Base-by-base conservation (phyloP, 352 stramenopile genomes). In the Peronospora farinosa region DNA sequence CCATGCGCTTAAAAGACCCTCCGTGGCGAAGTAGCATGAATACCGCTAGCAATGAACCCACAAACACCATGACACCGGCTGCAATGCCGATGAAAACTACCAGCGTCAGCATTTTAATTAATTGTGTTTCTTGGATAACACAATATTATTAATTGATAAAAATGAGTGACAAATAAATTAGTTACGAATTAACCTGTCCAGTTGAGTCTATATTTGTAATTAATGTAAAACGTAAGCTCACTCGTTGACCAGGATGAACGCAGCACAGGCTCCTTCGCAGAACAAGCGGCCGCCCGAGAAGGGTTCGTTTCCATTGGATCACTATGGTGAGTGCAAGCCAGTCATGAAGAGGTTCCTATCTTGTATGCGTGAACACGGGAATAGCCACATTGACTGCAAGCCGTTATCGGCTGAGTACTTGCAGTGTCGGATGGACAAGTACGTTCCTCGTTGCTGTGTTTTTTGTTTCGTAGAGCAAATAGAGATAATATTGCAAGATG, bases 351-450 rank as follows among this genome's bases (percentile, higher is more conserved):
- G 74, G 12, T 95, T 95, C 56, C 63, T 96, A n/a, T 56, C 40
- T 15, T 96, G 86, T 65, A 78, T 96, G 55, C 80, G 81, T 25
- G 68, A 88, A 47, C 66, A 95, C 46, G 54, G 80, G 16, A 83
- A 74, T 54, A 86, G 69, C 44, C 86, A 96, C 69, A 92, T 95
- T 51, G 77, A 92, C 33, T 96, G 86, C 83, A 94, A 95, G 67
- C 69, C 85, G 49, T 63, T 95, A 27, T 92, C 85, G 41, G 88
- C 90, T 60, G 53, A 65, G 8, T 96, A 96, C 30, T 64, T 95
- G 13, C 60, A 91, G 54, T 96, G 86, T 67, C 82, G 86, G 47
- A 96, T 96, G 77, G 76, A 95, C 30, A 92, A 87, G 83, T 95
- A 40, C 50, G 76, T 73, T 12, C 23, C 7, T 23, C 13, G 10